A percentile compares a stretch with the other conserved stretches of the same genome.
These are phyloP conservation scores for Zelopaecilomyces penicillatus DNA, from an alignment of 2,329 filamentous ascomycete species.

Conservation along the genomic window DNA sequence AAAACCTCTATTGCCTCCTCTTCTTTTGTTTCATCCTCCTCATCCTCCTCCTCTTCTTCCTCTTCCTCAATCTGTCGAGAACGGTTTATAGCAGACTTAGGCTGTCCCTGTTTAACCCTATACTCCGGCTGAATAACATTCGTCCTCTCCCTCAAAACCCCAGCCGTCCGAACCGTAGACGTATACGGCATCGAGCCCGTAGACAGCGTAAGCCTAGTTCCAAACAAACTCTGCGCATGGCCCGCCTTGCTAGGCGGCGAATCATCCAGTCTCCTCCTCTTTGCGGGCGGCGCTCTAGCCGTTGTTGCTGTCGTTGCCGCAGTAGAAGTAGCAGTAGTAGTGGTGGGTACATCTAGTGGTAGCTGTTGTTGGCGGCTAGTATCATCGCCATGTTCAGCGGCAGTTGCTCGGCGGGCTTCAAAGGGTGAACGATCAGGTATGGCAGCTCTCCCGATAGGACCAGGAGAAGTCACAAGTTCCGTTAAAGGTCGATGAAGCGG, in stretches of 20 bases:
- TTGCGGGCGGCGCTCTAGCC: constrained; percentile 14
- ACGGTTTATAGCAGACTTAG: too few relatives aligned
- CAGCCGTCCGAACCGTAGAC: constrained; percentile 4
- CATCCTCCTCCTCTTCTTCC: background rate
- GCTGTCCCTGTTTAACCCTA: too few relatives aligned
- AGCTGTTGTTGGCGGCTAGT: too few relatives aligned
- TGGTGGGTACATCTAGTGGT: too few relatives aligned
- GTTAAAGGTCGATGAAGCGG: constrained; percentile 37
- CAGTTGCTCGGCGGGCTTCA: constrained; percentile 19
- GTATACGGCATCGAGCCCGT: constrained; percentile 1
- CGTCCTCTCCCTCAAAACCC: constrained; percentile 14
- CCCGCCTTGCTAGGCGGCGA: constrained; percentile 26
- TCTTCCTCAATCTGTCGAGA: background rate
- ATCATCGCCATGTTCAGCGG: constrained; percentile 3
- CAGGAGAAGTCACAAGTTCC: constrained; percentile 22
- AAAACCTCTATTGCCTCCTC: constrained; percentile 4
- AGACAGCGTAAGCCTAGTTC: constrained; percentile 24
- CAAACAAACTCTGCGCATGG: constrained; percentile 27
- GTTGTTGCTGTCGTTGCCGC: too few relatives aligned
- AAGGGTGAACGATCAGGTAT: constrained; percentile 26
- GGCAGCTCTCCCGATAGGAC: constrained; percentile 23
- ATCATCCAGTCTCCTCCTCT: constrained; percentile 18
- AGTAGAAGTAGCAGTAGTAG: too few relatives aligned
- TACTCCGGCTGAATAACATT: background rate
- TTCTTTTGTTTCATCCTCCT: constrained; percentile 4